Evolutionary conservation across 805 yeast genomes (phyloP), one percentile per base, ranked within the genome.

Genomic region (Schwanniomyces occidentalis): DNA sequence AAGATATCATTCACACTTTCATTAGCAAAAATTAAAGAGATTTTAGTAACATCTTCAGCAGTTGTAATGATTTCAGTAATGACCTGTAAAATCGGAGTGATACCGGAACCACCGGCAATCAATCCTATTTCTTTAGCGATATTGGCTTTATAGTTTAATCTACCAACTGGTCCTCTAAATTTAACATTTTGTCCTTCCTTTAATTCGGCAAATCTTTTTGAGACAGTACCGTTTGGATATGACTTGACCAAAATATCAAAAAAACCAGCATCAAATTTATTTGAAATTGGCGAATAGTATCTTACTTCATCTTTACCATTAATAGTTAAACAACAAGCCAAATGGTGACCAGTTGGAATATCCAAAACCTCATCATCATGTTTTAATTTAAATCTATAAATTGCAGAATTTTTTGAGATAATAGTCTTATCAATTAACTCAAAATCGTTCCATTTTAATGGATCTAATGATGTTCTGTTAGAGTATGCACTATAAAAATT

Each of bases 1-100:
- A 85, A 67, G 39, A 85, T 83, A 59, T 85, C 95, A 48, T 84
- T 82, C 43, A 75, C 84, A 5, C 88, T 77, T 51, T 83, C 85
- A 49, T 85, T 85, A 20, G 88, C 89, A 54, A 71, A 85, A 33
- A 85, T 67, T 45, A 85, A 61, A 2, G 77, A 69, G 35, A 85
- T 69, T 34, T 72, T 70, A 23, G 91, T 82, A 20, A 54, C 23
- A 56, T 84, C 90, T 38, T 72, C 79, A 3, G 87, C 80, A 17
- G 81, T 78, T 12, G 89, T 83, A 42, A 83, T 76, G 32, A 84
- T 71, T 40, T 75, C 75, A 41, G 85, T 80, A 34, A 85, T 68
- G 10, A 90, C 83, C 62, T 89, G 95, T 52, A 85, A 72, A 63
- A 87, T 80, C 24, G 97, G 96, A 6, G 96, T 87, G 44, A 90